These are phyloP conservation scores for Olyra latifolia DNA, from an alignment of 176 grass and related monocot genomes.

Conservation along the genomic window DNA sequence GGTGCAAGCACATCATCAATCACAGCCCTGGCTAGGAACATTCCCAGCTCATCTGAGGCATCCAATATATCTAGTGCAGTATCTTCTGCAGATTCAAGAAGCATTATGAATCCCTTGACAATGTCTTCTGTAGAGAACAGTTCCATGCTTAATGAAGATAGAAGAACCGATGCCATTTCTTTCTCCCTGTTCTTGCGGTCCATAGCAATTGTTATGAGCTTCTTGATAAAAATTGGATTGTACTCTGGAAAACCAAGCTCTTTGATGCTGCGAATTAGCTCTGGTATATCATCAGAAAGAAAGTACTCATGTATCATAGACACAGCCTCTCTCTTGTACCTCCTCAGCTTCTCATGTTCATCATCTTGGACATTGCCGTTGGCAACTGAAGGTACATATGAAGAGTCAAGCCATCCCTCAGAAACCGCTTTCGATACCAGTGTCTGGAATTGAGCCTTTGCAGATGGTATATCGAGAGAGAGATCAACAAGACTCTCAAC, in stretches of 20 bases:
- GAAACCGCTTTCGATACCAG: constrained; percentile 74
- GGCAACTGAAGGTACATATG: constrained; percentile 39
- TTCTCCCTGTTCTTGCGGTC: constrained; percentile 95
- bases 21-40: constrained; percentile 90
- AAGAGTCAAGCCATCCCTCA: constrained; percentile 79
- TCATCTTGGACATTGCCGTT: constrained; percentile 49
- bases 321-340: constrained; percentile 80
- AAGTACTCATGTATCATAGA: constrained; percentile 97
- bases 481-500: constrained; percentile 85
- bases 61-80: constrained; percentile 89
- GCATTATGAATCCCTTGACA: constrained; percentile 81
- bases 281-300: constrained; percentile 81
- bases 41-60: constrained; percentile 79
- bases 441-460: constrained; percentile 65
- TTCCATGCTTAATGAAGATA: constrained; percentile 82
- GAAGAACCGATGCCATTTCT: constrained; percentile 91
- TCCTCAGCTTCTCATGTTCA: constrained; percentile 68
- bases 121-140: constrained; percentile 85
- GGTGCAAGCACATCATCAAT: constrained; percentile 93
- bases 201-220: constrained; percentile 88
- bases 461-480: constrained; percentile 86
- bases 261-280: constrained; percentile 72
- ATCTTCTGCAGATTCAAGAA: constrained; percentile 94
- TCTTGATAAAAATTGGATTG: constrained; percentile 88
- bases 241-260: constrained; percentile 72